Evolutionary conservation across 2,329 filamentous ascomycete genomes (phyloP).

Genomic region (Fusarium brevicatenulatum): DNA sequence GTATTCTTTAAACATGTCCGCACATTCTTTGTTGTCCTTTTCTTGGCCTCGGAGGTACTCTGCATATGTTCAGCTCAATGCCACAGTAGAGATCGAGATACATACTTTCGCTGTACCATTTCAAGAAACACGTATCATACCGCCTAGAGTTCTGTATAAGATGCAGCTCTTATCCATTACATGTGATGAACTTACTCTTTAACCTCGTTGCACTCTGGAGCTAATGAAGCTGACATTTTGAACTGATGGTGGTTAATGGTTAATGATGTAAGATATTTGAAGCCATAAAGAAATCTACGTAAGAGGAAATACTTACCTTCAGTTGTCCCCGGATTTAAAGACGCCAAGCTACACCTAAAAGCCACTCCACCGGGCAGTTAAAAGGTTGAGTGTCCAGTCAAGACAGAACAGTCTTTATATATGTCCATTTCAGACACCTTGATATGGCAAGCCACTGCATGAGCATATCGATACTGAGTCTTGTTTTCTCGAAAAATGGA

Average conservation of each 20-base stretch:
- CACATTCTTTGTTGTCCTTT: conserved; percentile 84
- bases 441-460: not conserved
- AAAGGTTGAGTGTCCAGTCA: not conserved
- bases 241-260: conserved; percentile 8
- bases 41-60: conserved; percentile 91
- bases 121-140: conserved; percentile 97
- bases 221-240: conserved; percentile 90
- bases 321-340: conserved; percentile 3
- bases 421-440: not conserved
- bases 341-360: conserved; percentile 17
- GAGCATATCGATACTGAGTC: not conserved
- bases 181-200: conserved; percentile 77
- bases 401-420: not conserved
- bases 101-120: conserved; percentile 99
- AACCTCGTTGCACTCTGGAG: conserved; percentile 92
- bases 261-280: conserved; percentile 32
- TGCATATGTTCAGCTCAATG: conserved; percentile 49
- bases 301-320: not conserved
- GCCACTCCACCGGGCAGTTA: conserved; percentile 20
- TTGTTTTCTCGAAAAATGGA: not conserved
- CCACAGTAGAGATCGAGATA: conserved; percentile 26
- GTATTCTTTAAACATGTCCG: conserved; percentile 86
- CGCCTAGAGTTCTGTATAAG: conserved; percentile 63
- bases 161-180: rapidly evolving
- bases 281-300: conserved; percentile 30